Evolutionary conservation across 306 rosid genomes (phyloP).

Genomic region (Hippophae tibetana): DNA sequence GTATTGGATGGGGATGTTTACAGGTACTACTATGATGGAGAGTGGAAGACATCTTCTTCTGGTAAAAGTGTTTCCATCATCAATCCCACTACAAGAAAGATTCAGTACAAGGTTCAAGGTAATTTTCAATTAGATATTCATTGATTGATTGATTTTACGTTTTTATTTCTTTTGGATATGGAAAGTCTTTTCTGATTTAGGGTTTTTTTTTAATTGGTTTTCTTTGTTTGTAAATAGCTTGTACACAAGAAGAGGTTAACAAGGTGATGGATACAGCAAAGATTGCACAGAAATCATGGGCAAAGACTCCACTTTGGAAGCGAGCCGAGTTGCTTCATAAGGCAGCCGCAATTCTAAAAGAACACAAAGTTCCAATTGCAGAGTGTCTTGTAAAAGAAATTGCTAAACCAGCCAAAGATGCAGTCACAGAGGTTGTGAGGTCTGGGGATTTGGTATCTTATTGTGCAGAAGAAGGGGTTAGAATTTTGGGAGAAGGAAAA

Average conservation of each 20-base stretch:
- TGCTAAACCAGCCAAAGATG: neutral
- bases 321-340: neutral
- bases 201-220: neutral
- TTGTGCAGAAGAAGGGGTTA: constrained; percentile 88
- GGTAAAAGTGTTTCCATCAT: neutral
- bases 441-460: constrained; percentile 96
- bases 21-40: neutral
- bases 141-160: neutral
- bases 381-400: neutral
- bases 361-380: neutral
- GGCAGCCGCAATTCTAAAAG: neutral
- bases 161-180: neutral
- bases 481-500: constrained; percentile 95
- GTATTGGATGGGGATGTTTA: neutral
- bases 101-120: neutral
- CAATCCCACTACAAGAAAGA: neutral
- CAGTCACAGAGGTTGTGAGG: constrained; percentile 45
- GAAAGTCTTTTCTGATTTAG: neutral
- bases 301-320: constrained; percentile 3
- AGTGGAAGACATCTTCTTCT: neutral
- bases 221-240: neutral
- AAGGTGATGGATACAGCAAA: neutral
- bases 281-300: neutral
- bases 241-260: neutral
- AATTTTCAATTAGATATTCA: neutral